Evolutionary conservation across 768 basidiomycete species (phyloP), one percentile per base, ranked within the genome.

Genomic region (Lentinula lateritia): DNA sequence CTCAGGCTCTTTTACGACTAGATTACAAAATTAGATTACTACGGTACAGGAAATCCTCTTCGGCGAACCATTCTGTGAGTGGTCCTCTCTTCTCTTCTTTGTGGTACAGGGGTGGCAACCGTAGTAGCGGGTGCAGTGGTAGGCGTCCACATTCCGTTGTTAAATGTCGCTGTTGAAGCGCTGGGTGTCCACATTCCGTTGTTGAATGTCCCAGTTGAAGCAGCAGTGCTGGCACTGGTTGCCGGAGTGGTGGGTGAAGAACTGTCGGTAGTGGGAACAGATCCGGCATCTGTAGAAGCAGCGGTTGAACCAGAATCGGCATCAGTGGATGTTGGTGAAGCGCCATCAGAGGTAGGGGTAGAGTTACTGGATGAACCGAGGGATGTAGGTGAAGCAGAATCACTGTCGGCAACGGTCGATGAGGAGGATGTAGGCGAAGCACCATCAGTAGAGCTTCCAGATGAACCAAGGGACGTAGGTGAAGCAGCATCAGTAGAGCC

Each of bases 81-180:
- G 9, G 23, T 23, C 15, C 32, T 10, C 32, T 36, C 50, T 35
- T 52, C 6, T n/a, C 35, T 36, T 52, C 35, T 36, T 32, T 52
- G 50, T 34, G 35, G 50, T 15, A 32, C 35, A 34, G 50, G 50
- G 16, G 50, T 32, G 28, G 35, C 35, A 34, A 36, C 50, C 15
- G 50, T 15, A 35, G 32, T 18, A 5, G 50, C 16, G 12, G 50
- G 50, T 15, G 28, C 28, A 35, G 50, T 36, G 28, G 28, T 52
- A 52, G 50, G 50, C 35, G 50, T 52, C 50, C 55, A 56, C 55
- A 56, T 42, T 4, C 55, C 55, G 28, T 56, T 28, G 23, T 56
- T 56, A 12, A 43, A 56, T 43, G 55, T 56, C 3, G 53, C 18
- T 6, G 53, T 38, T 23, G 50, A 50, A 23, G 38, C 35, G 7